phyloP scores from a whole-genome alignment of 2,329 filamentous ascomycete genomes.

The Colletotrichum echinochloae region DNA sequence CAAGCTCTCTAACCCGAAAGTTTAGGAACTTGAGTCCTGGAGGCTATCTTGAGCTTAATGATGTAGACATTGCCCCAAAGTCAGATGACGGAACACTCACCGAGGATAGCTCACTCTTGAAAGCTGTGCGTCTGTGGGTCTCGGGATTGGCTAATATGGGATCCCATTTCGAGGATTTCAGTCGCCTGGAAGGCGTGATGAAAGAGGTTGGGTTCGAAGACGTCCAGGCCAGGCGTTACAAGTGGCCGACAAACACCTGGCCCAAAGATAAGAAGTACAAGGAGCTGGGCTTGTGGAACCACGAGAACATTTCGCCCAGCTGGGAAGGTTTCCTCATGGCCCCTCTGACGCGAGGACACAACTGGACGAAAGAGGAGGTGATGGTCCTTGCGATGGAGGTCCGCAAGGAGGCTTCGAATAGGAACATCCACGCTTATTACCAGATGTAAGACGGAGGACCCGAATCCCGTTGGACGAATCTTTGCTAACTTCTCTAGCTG shows the following conservation, averaged over 20 bases:
- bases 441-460: constrained; percentile 48
- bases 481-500: background rate
- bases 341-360: constrained; percentile 51
- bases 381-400: constrained; percentile 49
- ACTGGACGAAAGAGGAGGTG: constrained; percentile 50
- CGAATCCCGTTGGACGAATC: accelerated
- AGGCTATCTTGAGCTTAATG: constrained; percentile 57
- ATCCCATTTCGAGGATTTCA: background rate
- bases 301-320: constrained; percentile 39
- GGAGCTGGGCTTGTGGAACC: constrained; percentile 45
- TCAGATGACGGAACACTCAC: constrained; percentile 11
- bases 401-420: constrained; percentile 49
- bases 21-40: constrained; percentile 52
- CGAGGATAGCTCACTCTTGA: background rate
- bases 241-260: constrained; percentile 49
- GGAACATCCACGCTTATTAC: constrained; percentile 52
- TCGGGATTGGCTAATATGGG: background rate
- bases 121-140: background rate
- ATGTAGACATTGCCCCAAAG: constrained; percentile 52
- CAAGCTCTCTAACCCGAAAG: background rate
- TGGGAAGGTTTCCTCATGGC: constrained; percentile 51
- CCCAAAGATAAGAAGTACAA: constrained; percentile 48
- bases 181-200: background rate
- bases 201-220: constrained; percentile 48
- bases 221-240: constrained; percentile 45